Base-by-base conservation (phyloP, 371 early-diverging fungal genomes). In the Mortierella sp. region DNA sequence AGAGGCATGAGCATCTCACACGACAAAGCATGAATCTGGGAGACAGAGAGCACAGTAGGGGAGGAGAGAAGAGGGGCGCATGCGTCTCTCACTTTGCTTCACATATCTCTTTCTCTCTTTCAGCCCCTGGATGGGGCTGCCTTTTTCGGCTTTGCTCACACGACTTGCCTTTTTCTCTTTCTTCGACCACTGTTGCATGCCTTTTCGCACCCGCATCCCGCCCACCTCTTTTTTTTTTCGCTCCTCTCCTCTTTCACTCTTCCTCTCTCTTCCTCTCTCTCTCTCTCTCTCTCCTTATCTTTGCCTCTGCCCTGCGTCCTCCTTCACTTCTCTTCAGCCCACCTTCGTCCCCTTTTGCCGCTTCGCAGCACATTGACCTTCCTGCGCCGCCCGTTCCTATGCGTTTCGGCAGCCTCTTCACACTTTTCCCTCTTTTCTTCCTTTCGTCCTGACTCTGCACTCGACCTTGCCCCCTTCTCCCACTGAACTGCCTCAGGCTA, bases 101-200 rank as follows among this genome's bases (percentile, higher is more conserved):
- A n/a, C n/a, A n/a, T n/a, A 9, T 37, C 37, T 37, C 37, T 37
- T 37, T 37, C n/a, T n/a, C n/a, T n/a, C n/a, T n/a, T n/a, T n/a
- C n/a, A n/a, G 9, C 53, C 53, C 11, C 53, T 19, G 53, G 53
- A 23, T 23, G 53, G 53, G 4, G 23, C 53, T 53, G 2, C 53
- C 23, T 53, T 53, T 53, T 23, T 53, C 23, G 53, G 16, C 19
- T 14, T 14, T 50, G 50, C 53, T 53, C 53, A 53, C 53, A 26
- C 53, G 53, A 53, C 53, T 23, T 19, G 29, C 59, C 43, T 44
- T 53, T 53, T 11, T 53, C 26, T 12, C 26, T 53, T 19, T 23
- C 53, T 7, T 23, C 23, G 21, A 23, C 53, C 23, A 23, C 26
- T 53, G 21, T 23, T 19, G 5, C 51, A 19, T 23, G 26, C 26